Percentiles rank a stretch among this genome's conserved stretches.
Conservation (phyloP, 2,329 filamentous ascomycete genomes). For the Verticillium dahliae region DNA sequence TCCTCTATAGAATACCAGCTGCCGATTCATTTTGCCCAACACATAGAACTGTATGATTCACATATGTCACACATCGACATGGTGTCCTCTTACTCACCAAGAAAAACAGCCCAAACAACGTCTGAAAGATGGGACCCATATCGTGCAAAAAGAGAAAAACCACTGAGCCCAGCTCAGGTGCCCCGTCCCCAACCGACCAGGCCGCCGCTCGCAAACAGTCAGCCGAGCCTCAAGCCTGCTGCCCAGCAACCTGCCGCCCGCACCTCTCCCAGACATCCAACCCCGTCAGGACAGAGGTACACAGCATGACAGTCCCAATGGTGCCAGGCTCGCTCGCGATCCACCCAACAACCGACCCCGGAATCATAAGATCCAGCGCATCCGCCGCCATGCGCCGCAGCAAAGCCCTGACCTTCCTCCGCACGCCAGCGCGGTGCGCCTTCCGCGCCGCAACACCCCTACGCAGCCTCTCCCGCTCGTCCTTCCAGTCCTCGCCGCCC, state of each 20-base stretch:
- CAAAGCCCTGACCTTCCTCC: conserved; percentile 19
- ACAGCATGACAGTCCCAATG: conserved; percentile 2
- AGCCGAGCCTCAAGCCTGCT: not conserved
- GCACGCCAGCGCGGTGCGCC: conserved; percentile 17
- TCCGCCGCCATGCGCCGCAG: conserved; percentile 1
- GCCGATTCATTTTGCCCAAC: no score
- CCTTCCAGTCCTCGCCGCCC: conserved; percentile 5
- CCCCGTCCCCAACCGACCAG: not conserved
- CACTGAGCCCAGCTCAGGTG: not conserved
- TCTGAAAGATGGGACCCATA: no score
- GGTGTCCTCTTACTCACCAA: no score
- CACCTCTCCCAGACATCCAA: conserved; percentile 3
- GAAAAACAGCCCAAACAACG: no score
- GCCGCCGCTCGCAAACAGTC: not conserved
- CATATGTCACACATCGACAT: no score
- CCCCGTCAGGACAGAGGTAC: conserved; percentile 2
- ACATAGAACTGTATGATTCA: no score
- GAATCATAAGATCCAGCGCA: conserved; percentile 2
- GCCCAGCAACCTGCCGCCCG: not conserved
- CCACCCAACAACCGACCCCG: not conserved
- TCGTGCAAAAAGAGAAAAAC: not conserved
- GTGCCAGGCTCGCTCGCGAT: not conserved
- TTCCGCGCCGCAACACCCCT: conserved; percentile 24
- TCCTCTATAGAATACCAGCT: no score
- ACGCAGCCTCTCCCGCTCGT: conserved; percentile 27